Base-by-base conservation (phyloP, 306 rosid species). In the Inga laurina region DNA sequence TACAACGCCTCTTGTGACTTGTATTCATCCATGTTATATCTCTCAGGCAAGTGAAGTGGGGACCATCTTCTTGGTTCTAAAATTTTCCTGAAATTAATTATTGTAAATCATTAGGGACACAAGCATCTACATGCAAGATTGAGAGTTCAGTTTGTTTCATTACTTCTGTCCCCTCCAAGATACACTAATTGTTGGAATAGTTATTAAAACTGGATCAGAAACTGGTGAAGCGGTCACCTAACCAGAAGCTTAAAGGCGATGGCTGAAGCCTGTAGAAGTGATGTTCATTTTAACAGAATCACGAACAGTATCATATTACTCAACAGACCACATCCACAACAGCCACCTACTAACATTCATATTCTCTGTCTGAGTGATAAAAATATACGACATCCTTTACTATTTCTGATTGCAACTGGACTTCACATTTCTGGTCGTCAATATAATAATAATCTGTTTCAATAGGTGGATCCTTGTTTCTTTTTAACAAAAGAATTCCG, bases 231-330 rank as follows among this genome's bases (percentile, higher is more conserved):
- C n/a, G n/a, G n/a, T n/a, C n/a, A n/a, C n/a, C n/a, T n/a, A n/a
- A 83, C 85, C 82, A 89, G 97, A 92, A 87, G 99, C 97, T 73
- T 94, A 90, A 86, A 86, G 54, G 49, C 93, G 99, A 77, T 97
- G 99, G 99, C 92, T 97, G 83, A 97, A 90, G 92, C 97, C 99
- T 39, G 91, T 87, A 3, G 99, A 97, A 85, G 97, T 97, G 83
- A 82, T 86, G 56, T 92, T 81, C 85, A 91, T 97, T 86, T 92
- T 97, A n/a, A 75, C 88, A 77, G 84, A 94, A 92, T 84, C 91
- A 97, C 35, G 93, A 97, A n/a, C 80, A 82, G 69, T 92, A 86
- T 82, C 82, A 89, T 85, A 75, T 97, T 85, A 90, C 95, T 18
- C 75, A 90, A 21, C 80, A 71, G 86, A 87, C 94, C 64, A n/a